Percentiles rank a stretch among this genome's conserved stretches.
Evolutionary conservation across 129 eudicot genomes (phyloP).

Genomic region (Sambucus nigra): DNA sequence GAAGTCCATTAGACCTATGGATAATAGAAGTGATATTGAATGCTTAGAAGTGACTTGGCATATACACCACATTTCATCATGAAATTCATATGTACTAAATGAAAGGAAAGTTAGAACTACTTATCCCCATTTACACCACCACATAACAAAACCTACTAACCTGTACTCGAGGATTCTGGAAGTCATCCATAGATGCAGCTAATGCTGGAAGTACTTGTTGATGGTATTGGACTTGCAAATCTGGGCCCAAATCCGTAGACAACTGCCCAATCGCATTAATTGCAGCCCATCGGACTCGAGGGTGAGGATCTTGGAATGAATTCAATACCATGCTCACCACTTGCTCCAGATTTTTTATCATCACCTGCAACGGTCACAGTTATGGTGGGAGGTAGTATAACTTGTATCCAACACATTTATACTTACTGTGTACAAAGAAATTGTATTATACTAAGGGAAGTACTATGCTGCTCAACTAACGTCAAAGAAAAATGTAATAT

Average conservation of each 20-base stretch:
- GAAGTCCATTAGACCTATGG: background rate
- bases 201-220: constrained; percentile 76
- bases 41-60: too few relatives aligned
- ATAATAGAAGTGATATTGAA: background rate
- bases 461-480: too few relatives aligned
- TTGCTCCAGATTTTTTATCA: constrained; percentile 91
- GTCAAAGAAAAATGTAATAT: too few relatives aligned
- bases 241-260: constrained; percentile 97
- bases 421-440: too few relatives aligned
- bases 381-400: too few relatives aligned
- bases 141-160: constrained; percentile 22
- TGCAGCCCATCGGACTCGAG: constrained; percentile 99
- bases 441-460: too few relatives aligned
- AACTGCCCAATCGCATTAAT: constrained; percentile 98
- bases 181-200: constrained; percentile 93
- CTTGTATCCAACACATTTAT: too few relatives aligned
- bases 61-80: too few relatives aligned
- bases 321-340: constrained; percentile 83
- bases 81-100: too few relatives aligned
- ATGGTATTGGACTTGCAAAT: constrained; percentile 91
- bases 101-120: background rate
- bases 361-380: constrained; percentile 63
- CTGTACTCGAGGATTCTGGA: constrained; percentile 90
- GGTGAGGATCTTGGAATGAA: constrained; percentile 91
- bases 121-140: background rate